Evolutionary conservation across 2,329 filamentous ascomycete genomes (phyloP).

Genomic region (Ascochyta lentis): DNA sequence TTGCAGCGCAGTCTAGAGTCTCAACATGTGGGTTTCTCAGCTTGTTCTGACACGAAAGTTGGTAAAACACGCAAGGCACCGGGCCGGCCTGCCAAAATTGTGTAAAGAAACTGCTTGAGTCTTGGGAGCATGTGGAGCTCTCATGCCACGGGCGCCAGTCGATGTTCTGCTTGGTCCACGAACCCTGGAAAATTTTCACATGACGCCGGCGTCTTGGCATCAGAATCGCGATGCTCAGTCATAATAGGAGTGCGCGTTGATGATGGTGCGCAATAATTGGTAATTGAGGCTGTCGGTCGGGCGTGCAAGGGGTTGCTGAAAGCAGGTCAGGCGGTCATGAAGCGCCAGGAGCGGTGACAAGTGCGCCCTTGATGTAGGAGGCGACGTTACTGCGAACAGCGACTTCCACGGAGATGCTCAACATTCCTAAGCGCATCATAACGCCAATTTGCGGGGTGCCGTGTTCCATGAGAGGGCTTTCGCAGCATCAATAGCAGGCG

Average conservation of each 20-base stretch:
- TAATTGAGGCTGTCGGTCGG: constrained; percentile 16
- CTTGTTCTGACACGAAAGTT: constrained; percentile 25
- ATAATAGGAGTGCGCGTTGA: constrained; percentile 21
- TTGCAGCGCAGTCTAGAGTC: constrained; percentile 36
- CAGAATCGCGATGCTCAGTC: constrained; percentile 21
- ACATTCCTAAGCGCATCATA: constrained; percentile 23
- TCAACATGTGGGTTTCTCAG: constrained; percentile 34
- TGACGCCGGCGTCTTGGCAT: constrained; percentile 41
- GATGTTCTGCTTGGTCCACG: constrained; percentile 25
- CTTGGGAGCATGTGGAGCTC: constrained; percentile 35
- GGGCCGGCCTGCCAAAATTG: constrained; percentile 26
- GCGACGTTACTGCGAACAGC: constrained; percentile 9
- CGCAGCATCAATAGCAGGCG: constrained; percentile 1
- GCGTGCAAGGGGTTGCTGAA: constrained; percentile 7
- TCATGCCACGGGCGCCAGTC: constrained; percentile 28
- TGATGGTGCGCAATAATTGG: constrained; percentile 35
- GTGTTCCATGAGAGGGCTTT: constrained; percentile 1
- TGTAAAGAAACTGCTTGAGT: constrained; percentile 31
- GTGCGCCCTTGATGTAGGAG: constrained; percentile 17
- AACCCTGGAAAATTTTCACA: constrained; percentile 38
- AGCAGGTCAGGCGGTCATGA: constrained; percentile 17
- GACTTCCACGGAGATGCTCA: constrained; percentile 43
- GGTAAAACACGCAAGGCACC: constrained; percentile 21
- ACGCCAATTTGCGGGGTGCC: constrained; percentile 39
- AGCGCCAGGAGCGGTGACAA: constrained; percentile 5